Conservation (phyloP, 192 early-diverging fungal species). For the Umbelopsis ramanniana region DNA sequence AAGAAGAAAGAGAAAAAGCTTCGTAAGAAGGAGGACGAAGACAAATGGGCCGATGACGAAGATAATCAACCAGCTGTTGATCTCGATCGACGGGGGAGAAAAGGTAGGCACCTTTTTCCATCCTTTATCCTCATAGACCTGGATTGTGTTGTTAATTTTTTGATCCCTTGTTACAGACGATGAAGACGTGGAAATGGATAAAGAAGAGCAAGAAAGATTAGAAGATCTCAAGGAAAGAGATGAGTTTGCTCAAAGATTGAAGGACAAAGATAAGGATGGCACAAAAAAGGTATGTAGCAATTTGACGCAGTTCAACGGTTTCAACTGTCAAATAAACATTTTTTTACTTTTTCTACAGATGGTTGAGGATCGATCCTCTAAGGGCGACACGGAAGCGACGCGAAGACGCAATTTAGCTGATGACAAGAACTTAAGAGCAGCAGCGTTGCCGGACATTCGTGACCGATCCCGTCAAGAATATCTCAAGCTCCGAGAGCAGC, state of each 20-base stretch:
- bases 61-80: conserved; percentile 34
- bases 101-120: neutral
- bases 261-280: conserved; percentile 80
- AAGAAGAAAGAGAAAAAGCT: conserved; percentile 48
- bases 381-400: conserved; percentile 63
- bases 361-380: conserved; percentile 75
- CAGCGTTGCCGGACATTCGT: conserved; percentile 79
- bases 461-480: conserved; percentile 90
- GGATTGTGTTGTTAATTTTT: neutral
- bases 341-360: conserved; percentile 32
- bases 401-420: conserved; percentile 83
- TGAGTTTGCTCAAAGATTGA: conserved; percentile 83
- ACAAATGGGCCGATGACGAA: conserved; percentile 36
- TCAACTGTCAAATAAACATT: neutral
- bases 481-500: conserved; percentile 83
- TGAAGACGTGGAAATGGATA: conserved; percentile 52
- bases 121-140: neutral
- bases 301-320: conserved; percentile 29
- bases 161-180: conserved; percentile 8
- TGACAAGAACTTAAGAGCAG: conserved; percentile 68
- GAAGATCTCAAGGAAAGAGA: conserved; percentile 87
- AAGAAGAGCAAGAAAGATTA: conserved; percentile 55
- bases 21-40: conserved; percentile 48
- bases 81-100: conserved; percentile 23
- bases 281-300: conserved; percentile 61